Evolutionary conservation across 225 moss, liverwort and hornwort species (phyloP).

Genomic region (Polytrichum formosum): DNA sequence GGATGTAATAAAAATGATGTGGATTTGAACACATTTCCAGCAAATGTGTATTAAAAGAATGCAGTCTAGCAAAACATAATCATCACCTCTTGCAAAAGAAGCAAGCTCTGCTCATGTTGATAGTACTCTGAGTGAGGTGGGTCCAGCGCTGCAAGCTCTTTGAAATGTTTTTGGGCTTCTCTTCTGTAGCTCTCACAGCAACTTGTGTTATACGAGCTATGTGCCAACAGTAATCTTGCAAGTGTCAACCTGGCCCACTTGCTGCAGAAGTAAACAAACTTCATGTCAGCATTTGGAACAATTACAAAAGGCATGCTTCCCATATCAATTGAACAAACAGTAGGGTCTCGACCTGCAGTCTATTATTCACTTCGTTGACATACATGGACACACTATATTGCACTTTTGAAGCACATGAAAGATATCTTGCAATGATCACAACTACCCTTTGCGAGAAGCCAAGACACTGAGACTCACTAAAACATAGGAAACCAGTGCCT

Average conservation of each 20-base stretch:
- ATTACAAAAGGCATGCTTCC: no score
- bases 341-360: no score
- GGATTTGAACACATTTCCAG: not conserved
- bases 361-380: no score
- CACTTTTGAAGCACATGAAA: no score
- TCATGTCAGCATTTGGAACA: no score
- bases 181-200: slow-evolving; percentile 29
- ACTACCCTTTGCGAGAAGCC: no score
- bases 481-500: no score
- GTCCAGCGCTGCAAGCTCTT: slow-evolving; percentile 53
- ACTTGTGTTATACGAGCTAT: slow-evolving; percentile 39
- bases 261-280: slow-evolving; percentile 40
- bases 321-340: no score
- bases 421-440: no score
- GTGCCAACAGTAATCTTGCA: slow-evolving; percentile 60
- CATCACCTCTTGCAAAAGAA: slow-evolving; percentile 36
- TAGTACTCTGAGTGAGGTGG: slow-evolving; percentile 65
- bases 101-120: slow-evolving; percentile 56
- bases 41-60: not conserved
- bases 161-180: slow-evolving; percentile 59
- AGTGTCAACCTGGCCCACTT: slow-evolving; percentile 93
- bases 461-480: no score
- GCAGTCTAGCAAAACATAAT: not conserved
- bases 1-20: slow-evolving; percentile 1
- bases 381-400: no score